These are phyloP conservation scores for Penicillium sp. DNA, from an alignment of 2,329 filamentous ascomycete genomes.

Conservation along the genomic window DNA sequence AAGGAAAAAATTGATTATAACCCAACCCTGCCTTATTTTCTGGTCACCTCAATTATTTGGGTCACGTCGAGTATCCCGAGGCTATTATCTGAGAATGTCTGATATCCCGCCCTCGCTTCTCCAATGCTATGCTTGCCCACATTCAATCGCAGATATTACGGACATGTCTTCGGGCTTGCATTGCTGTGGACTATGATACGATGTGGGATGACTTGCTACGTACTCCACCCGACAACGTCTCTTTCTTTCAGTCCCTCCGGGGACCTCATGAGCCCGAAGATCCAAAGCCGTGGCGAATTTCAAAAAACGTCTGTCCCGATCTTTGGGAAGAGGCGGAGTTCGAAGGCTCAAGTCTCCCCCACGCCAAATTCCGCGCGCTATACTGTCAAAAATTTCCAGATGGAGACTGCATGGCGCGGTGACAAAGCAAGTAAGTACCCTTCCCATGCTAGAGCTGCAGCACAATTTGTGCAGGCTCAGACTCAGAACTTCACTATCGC, in stretches of 20 bases:
- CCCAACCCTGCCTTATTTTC: no score
- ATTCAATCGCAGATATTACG: neutral
- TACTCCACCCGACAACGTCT: neutral
- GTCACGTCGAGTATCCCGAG: neutral
- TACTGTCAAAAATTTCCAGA: no score
- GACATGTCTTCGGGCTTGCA: conserved; percentile 1
- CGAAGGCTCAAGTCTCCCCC: no score
- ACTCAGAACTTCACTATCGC: no score
- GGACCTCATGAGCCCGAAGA: neutral
- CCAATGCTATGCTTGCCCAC: neutral
- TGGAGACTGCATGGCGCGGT: no score
- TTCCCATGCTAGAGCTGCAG: no score
- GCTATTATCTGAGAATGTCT: conserved; percentile 1
- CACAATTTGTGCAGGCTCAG: no score
- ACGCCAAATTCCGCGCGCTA: no score
- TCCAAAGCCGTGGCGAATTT: conserved; percentile 1
- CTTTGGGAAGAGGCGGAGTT: no score
- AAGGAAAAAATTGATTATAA: no score
- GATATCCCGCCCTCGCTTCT: neutral
- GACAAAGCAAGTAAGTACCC: no score
- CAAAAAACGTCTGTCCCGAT: neutral
- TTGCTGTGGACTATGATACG: conserved; percentile 1
- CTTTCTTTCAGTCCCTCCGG: neutral
- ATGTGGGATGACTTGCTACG: neutral
- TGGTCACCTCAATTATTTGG: no score